phyloP scores from a whole-genome alignment of 352 stramenopile species.

The Pythium biforme region DNA sequence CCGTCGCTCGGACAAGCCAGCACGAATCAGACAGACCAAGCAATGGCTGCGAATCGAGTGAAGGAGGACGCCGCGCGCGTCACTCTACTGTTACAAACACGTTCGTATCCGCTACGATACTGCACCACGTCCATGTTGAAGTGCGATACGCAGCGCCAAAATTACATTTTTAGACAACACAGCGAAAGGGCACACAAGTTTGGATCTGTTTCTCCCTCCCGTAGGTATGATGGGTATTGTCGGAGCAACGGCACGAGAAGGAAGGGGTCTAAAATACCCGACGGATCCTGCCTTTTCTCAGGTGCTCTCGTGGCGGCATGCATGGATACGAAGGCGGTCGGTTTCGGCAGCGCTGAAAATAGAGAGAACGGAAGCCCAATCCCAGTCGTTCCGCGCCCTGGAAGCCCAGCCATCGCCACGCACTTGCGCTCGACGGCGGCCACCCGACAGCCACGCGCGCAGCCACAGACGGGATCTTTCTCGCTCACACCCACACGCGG shows the following conservation, averaged over 20 bases:
- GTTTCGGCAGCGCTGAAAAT: conserved; percentile 1
- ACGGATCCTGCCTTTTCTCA: too few species aligned
- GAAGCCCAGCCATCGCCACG: too few species aligned
- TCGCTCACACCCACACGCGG: neutral
- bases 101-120: neutral
- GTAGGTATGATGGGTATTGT: too few species aligned
- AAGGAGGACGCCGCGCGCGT: too few species aligned
- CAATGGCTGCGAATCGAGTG: too few species aligned
- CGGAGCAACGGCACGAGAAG: too few species aligned
- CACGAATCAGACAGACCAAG: neutral
- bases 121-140: neutral
- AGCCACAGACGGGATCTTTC: conserved; percentile 5
- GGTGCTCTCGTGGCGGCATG: too few species aligned
- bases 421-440: neutral
- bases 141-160: neutral
- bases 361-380: conserved; percentile 1
- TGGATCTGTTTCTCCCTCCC: too few species aligned
- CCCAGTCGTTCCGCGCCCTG: neutral
- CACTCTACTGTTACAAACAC: neutral
- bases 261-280: neutral
- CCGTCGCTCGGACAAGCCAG: too few species aligned
- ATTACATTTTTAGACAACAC: neutral
- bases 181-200: neutral
- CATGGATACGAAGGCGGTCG: neutral
- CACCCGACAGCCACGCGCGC: too few species aligned